Evolutionary conservation across 2,329 filamentous ascomycete genomes (phyloP), one percentile per base, ranked within the genome.

Genomic region (Fusarium gaditjirri): DNA sequence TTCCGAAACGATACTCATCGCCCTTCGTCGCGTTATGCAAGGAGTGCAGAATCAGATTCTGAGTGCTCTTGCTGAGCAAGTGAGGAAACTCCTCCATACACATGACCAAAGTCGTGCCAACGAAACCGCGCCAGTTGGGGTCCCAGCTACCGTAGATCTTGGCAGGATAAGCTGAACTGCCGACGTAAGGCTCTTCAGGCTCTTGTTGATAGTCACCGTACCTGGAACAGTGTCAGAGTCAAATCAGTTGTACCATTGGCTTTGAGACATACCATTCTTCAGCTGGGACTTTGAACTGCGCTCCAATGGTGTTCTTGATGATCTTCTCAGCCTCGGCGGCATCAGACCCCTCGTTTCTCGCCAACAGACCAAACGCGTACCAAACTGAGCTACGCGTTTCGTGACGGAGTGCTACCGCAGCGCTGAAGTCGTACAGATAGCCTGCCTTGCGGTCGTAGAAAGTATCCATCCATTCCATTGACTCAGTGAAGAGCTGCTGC

Each of bases 91-190:
- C 89, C 75, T 91, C 89, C 27, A 90, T 81, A 31, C 86, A 86
- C 43, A 91, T 80, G 31, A 91, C 85, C 19, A 91, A 83, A 0
- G 87, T 85, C 0, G 88, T 90, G 17, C 88, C 88, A 38, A 91
- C 83, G 62, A 91, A 91, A 2, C 89, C 89, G 54, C 89, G 83
- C 89, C 89, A 91, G 68, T 91, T 91, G 4, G 89, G 88, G 71
- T 91, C 89, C 86, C 88, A 91, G 1, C 85, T 84, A 61, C 85
- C 83, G 75, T 90, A 89, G 38, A 88, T 87, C 8, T 78, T 75
- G n/a, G 83, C 77, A 3, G 83, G 82, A 68, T 91, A 91, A 21
- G 81, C 78, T 4, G 79, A 58, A 5, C 83, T 85, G 23, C 88
- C 88, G 8, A 91, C 85, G 5, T 84, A 84, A 0, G 89, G 89